These are phyloP conservation scores for Termitomyces sp. DNA, from an alignment of 768 basidiomycete genomes.

Conservation along the genomic window DNA sequence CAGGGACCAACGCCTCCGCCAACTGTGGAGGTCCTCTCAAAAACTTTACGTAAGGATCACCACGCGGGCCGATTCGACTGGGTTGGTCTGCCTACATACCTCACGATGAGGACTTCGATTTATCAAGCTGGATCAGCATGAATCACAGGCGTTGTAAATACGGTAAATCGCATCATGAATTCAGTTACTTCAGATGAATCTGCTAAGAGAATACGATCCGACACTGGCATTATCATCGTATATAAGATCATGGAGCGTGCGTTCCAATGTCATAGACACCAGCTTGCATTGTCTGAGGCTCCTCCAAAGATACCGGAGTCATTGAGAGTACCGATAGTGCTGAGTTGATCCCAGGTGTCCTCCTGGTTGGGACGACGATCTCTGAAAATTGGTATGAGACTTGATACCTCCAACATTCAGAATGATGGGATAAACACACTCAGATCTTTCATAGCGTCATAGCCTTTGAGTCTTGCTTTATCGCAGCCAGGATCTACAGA, in stretches of 20 bases:
- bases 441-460: slow-evolving; percentile 11
- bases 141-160: neutral
- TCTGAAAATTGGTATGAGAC: neutral
- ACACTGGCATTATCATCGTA: neutral
- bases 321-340: neutral
- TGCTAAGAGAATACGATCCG: neutral
- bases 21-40: slow-evolving; percentile 13
- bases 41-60: neutral
- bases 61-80: neutral
- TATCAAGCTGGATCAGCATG: too few relatives aligned
- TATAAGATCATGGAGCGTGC: neutral
- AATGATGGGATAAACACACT: slow-evolving; percentile 3
- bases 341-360: slow-evolving; percentile 1
- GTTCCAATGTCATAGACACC: slow-evolving; percentile 5
- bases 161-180: neutral
- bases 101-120: too few relatives aligned
- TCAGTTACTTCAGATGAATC: neutral
- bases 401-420: neutral
- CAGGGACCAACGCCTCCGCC: neutral
- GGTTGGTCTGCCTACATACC: too few relatives aligned
- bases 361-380: slow-evolving; percentile 13
- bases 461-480: slow-evolving; percentile 12
- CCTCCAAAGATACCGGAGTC: neutral
- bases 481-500: slow-evolving; percentile 74
- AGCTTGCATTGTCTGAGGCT: neutral